phyloP scores from a whole-genome alignment of 768 basidiomycete genomes.

The Calvatia gigantea region DNA sequence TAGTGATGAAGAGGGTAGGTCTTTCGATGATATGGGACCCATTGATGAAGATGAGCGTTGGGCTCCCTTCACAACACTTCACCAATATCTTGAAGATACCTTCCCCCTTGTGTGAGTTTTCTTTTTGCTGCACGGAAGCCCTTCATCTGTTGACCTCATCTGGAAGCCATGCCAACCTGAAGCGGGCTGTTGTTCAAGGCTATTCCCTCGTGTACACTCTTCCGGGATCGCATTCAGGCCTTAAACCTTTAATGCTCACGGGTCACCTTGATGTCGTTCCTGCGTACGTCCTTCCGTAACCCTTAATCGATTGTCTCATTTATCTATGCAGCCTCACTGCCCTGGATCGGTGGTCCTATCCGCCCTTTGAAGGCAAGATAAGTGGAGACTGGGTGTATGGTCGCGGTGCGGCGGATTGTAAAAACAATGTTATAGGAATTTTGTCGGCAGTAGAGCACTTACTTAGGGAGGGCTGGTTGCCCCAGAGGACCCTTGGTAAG shows the following conservation, averaged over 20 bases:
- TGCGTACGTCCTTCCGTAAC: conserved; percentile 13
- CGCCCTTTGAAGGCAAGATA: conserved; percentile 25
- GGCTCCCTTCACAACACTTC: conserved; percentile 24
- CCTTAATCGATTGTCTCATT: conserved; percentile 1
- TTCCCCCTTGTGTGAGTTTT: conserved; percentile 25
- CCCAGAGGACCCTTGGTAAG: conserved; percentile 23
- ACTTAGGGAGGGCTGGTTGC: conserved; percentile 20
- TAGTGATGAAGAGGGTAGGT: conserved; percentile 15
- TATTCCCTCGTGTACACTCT: conserved; percentile 25
- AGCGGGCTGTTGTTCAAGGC: conserved; percentile 21
- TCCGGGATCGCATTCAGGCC: conserved; percentile 14
- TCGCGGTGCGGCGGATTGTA: conserved; percentile 27
- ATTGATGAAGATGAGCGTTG: conserved; percentile 23
- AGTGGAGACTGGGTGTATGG: conserved; percentile 28
- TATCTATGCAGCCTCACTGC: conserved; percentile 21
- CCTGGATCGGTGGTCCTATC: conserved; percentile 25
- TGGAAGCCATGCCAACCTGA: conserved; percentile 18
- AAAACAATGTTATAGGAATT: conserved; percentile 28
- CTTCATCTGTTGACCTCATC: background rate
- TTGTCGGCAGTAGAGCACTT: conserved; percentile 28
- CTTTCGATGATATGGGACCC: conserved; percentile 29
- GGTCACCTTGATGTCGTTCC: conserved; percentile 29
- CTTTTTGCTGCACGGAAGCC: background rate
- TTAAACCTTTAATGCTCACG: conserved; percentile 27
- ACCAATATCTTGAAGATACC: conserved; percentile 21